A percentile compares a stretch with the other conserved stretches of the same genome.
Evolutionary conservation across 129 eudicot genomes (phyloP).

Genomic region (Flaveria bidentis): DNA sequence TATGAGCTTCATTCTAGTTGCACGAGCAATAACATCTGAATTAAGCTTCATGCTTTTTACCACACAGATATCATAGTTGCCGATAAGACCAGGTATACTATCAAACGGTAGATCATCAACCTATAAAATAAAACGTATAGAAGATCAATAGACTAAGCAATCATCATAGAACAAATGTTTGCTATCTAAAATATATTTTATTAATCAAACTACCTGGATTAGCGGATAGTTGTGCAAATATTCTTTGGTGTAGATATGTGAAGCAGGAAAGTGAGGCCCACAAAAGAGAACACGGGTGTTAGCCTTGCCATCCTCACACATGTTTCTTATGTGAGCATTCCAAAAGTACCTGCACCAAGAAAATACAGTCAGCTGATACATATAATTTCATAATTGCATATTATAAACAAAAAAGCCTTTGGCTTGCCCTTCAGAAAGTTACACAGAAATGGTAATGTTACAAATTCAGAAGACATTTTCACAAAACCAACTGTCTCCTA

Average conservation of each 20-base stretch:
- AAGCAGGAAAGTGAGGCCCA: conserved; percentile 75
- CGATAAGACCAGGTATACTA: conserved; percentile 59
- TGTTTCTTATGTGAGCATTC: conserved; percentile 39
- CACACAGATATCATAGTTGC: conserved; percentile 74
- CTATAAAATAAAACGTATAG: conserved; percentile 36
- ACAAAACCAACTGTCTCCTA: background rate
- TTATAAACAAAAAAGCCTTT: too few relatives aligned
- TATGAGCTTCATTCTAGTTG: conserved; percentile 81
- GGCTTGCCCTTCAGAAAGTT: background rate
- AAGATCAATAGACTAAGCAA: background rate
- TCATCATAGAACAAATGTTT: background rate
- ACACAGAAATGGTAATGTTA: background rate
- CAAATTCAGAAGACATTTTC: background rate
- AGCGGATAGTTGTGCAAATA: conserved; percentile 53
- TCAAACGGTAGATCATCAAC: conserved; percentile 79
- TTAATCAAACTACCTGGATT: conserved; percentile 50
- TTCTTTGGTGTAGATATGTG: conserved; percentile 70
- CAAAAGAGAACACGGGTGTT: conserved; percentile 72
- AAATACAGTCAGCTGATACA: background rate
- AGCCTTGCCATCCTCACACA: conserved; percentile 39
- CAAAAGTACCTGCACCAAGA: conserved; percentile 40
- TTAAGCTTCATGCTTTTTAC: conserved; percentile 63
- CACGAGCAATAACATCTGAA: conserved; percentile 65
- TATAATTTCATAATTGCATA: too few relatives aligned
- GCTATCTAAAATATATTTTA: background rate